Percentiles rank a stretch among this genome's conserved stretches.
Conservation (phyloP, 2,329 filamentous ascomycete genomes). For the Macroventuria anomochaeta region DNA sequence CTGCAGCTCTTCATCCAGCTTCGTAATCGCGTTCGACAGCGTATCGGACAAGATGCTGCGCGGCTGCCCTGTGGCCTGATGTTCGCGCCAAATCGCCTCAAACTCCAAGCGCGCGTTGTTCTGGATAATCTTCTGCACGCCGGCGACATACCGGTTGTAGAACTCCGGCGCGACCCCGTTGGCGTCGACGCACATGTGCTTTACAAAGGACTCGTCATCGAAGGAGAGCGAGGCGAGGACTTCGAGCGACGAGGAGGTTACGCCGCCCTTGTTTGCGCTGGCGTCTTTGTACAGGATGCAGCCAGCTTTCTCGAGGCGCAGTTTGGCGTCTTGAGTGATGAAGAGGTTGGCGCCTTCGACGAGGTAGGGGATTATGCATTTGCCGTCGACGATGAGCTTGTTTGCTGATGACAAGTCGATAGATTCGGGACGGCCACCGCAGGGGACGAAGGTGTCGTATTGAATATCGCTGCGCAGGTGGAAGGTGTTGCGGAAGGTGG, state of each 20-base stretch:
- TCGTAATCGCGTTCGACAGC: conserved; percentile 91
- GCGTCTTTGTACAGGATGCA: conserved; percentile 97
- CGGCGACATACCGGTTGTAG: conserved; percentile 90
- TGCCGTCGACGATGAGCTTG: conserved; percentile 89
- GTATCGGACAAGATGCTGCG: conserved; percentile 91
- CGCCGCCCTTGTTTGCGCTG: conserved; percentile 97
- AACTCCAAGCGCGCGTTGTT: conserved; percentile 94
- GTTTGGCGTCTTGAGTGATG: conserved; percentile 97
- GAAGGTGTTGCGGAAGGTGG: conserved; percentile 95
- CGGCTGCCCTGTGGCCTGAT: conserved; percentile 78
- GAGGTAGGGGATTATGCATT: conserved; percentile 87
- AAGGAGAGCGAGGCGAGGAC: conserved; percentile 94
- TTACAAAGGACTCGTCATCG: conserved; percentile 83
- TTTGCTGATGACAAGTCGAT: conserved; percentile 89
- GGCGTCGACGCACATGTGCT: conserved; percentile 90
- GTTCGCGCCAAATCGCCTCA: conserved; percentile 96
- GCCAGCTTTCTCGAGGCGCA: conserved; percentile 92
- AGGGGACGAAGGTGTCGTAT: conserved; percentile 92
- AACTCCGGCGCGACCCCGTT: conserved; percentile 83
- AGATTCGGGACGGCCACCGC: conserved; percentile 93
- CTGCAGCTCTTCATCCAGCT: conserved; percentile 94
- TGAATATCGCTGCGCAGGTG: conserved; percentile 78
- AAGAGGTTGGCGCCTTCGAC: conserved; percentile 98
- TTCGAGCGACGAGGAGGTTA: conserved; percentile 95
- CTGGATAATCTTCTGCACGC: conserved; percentile 89